A percentile compares a stretch with the other conserved stretches of the same genome.
Conservation (phyloP, 2,329 filamentous ascomycete species). For the Mycosphaerella sp. region DNA sequence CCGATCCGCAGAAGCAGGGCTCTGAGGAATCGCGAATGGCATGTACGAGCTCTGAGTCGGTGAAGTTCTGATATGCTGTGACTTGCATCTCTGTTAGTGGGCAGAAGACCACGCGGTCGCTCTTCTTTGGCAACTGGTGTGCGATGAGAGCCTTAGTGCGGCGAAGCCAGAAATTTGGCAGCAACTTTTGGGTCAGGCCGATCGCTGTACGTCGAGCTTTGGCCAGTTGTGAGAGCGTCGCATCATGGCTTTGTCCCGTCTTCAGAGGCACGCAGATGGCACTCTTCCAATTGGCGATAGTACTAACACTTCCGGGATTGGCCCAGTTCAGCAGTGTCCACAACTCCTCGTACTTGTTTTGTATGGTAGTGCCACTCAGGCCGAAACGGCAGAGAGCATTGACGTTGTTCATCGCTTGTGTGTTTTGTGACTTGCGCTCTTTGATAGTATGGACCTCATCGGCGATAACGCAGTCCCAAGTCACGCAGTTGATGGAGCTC, state of each 20-base stretch:
- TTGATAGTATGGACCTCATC: slow-evolving; percentile 93
- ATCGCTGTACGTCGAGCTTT: slow-evolving; percentile 73
- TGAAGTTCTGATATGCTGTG: slow-evolving; percentile 73
- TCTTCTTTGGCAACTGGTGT: slow-evolving; percentile 89
- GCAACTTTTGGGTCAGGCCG: slow-evolving; percentile 76
- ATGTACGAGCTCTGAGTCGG: slow-evolving; percentile 65
- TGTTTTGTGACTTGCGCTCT: slow-evolving; percentile 67
- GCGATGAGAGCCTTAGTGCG: slow-evolving; percentile 91
- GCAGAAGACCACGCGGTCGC: slow-evolving; percentile 89
- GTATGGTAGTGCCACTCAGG: slow-evolving; percentile 89
- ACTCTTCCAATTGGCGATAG: slow-evolving; percentile 67
- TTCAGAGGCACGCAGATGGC: slow-evolving; percentile 74
- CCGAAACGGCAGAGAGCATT: slow-evolving; percentile 91
- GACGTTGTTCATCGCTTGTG: slow-evolving; percentile 79
- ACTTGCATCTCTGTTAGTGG: slow-evolving; percentile 76
- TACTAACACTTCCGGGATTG: slow-evolving; percentile 68
- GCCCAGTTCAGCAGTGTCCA: slow-evolving; percentile 98
- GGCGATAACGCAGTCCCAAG: slow-evolving; percentile 91
- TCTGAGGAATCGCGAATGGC: slow-evolving; percentile 64
- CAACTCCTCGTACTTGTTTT: slow-evolving; percentile 95
- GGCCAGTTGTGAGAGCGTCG: slow-evolving; percentile 74
- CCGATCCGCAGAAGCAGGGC: slow-evolving; percentile 62
- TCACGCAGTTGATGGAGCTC: slow-evolving; percentile 70
- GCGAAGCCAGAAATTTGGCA: slow-evolving; percentile 84
- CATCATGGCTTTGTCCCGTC: slow-evolving; percentile 86